These are phyloP conservation scores for Solanum rostratum DNA, from an alignment of 257 asterid genomes.

Conservation along the genomic window DNA sequence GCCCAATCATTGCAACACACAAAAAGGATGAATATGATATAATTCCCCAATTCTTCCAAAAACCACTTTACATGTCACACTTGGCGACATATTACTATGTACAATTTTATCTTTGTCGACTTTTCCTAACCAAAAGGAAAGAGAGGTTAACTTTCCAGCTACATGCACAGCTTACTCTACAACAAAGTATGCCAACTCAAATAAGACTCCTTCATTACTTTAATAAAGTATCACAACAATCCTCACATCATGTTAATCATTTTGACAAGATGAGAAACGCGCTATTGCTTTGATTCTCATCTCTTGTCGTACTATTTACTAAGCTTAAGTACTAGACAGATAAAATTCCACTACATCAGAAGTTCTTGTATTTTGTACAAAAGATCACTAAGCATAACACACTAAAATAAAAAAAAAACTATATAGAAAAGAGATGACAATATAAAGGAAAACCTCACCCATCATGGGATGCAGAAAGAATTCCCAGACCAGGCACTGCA, in stretches of 20 bases:
- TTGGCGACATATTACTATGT: not conserved
- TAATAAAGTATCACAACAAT: not conserved
- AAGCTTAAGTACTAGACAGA: not conserved
- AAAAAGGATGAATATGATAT: not conserved
- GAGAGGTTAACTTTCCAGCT: not conserved
- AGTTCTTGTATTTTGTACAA: not conserved
- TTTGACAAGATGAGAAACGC: not conserved
- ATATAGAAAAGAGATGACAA: not conserved
- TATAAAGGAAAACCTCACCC: conserved; percentile 38
- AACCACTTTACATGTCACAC: not conserved
- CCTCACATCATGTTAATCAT: not conserved
- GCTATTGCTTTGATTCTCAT: not conserved
- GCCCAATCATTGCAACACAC: not conserved
- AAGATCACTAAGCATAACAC: not conserved
- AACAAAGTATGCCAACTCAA: not conserved
- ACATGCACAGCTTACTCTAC: not conserved
- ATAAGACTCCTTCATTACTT: not conserved
- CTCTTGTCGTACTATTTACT: not conserved
- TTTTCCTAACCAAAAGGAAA: not conserved
- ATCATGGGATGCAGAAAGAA: conserved; percentile 96
- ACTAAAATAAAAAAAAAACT: not conserved
- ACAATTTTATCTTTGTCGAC: not conserved
- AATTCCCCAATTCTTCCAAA: not conserved
- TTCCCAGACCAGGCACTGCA: conserved; percentile 67
- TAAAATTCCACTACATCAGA: not conserved